phyloP scores from a whole-genome alignment of 306 rosid species.

The Astragalus membranaceus region DNA sequence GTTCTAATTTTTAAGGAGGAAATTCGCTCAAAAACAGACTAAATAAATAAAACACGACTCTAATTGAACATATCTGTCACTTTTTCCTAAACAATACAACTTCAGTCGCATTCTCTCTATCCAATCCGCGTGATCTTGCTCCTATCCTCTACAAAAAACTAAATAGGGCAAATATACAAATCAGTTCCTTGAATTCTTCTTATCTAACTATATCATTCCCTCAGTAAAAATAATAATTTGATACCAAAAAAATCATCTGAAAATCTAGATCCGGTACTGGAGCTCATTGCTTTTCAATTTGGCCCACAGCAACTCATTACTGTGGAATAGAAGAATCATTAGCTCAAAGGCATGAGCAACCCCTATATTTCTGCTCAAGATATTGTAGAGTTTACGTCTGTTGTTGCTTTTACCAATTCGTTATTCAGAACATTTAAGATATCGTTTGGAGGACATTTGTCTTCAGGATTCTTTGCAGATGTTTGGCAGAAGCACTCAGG shows the following conservation, averaged over 20 bases:
- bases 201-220: constrained; percentile 18
- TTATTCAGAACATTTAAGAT: constrained; percentile 45
- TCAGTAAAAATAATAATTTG: neutral
- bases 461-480: constrained; percentile 50
- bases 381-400: constrained; percentile 36
- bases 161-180: constrained; percentile 10
- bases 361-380: constrained; percentile 30
- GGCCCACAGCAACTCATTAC: constrained; percentile 19
- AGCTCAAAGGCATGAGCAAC: constrained; percentile 12
- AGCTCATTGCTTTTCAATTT: constrained; percentile 24
- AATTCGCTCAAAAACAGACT: neutral
- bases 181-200: constrained; percentile 19
- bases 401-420: constrained; percentile 38
- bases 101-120: constrained; percentile 13
- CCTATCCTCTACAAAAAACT: constrained; percentile 21
- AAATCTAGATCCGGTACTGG: constrained; percentile 19
- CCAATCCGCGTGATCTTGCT: constrained; percentile 14
- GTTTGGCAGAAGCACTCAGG: constrained; percentile 94
- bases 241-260: constrained; percentile 25
- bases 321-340: constrained; percentile 16
- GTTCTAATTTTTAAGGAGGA: too few relatives aligned
- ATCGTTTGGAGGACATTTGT: constrained; percentile 82
- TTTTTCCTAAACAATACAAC: neutral
- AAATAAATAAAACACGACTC: neutral
- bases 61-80: neutral